These are phyloP conservation scores for Jaapia argillacea DNA, from an alignment of 768 basidiomycete genomes.

Conservation along the genomic window DNA sequence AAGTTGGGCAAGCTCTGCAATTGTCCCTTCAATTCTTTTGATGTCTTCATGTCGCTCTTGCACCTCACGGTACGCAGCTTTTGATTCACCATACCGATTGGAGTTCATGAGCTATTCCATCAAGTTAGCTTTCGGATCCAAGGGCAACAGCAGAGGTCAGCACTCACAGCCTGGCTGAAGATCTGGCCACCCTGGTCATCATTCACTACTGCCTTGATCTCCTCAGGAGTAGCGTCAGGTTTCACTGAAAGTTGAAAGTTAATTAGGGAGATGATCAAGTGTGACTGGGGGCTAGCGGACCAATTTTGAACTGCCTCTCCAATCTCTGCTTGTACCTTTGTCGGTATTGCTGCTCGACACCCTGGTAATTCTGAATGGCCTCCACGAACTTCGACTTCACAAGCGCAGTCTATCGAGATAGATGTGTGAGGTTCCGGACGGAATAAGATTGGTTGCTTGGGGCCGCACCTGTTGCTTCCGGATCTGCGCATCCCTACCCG, in stretches of 20 bases:
- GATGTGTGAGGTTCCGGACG: not conserved
- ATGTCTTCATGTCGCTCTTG: slow-evolving; percentile 96
- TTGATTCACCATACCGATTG: slow-evolving; percentile 83
- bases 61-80: slow-evolving; percentile 91
- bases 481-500: slow-evolving; percentile 34
- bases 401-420: slow-evolving; percentile 35
- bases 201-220: slow-evolving; percentile 59
- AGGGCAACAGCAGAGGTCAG: slow-evolving; percentile 6
- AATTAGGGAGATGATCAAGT: not conserved
- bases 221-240: slow-evolving; percentile 76
- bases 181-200: slow-evolving; percentile 60
- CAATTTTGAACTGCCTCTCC: slow-evolving; percentile 72
- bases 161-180: slow-evolving; percentile 62
- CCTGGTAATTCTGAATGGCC: slow-evolving; percentile 69
- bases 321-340: slow-evolving; percentile 54
- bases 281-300: slow-evolving; percentile 33
- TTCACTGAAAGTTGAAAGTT: slow-evolving; percentile 46
- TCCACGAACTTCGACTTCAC: slow-evolving; percentile 66
- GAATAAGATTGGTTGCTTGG: not conserved
- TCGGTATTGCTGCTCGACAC: slow-evolving; percentile 62
- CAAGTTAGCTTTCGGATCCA: no score
- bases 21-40: slow-evolving; percentile 87
- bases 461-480: slow-evolving; percentile 32
- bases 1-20: slow-evolving; percentile 88
- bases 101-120: slow-evolving; percentile 83